A percentile compares a stretch with the other conserved stretches of the same genome.
Evolutionary conservation across 1,284 basidiomycete genomes (phyloP).

Genomic region (Xanthoconium separans): DNA sequence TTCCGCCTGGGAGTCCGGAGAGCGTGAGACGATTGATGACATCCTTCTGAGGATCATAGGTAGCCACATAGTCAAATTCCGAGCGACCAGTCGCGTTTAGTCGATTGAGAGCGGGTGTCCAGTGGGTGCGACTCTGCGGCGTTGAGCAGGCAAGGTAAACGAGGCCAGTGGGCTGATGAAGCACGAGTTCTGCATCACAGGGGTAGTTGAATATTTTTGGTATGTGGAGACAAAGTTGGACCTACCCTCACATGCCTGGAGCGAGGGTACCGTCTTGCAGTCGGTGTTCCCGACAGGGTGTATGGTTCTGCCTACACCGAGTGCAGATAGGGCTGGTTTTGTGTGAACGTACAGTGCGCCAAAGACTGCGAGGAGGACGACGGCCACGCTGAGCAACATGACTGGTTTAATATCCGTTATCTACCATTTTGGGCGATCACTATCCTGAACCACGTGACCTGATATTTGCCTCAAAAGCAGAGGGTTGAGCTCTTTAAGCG

Average conservation of each 20-base stretch:
- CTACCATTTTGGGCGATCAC: background rate
- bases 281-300: slow-evolving; percentile 44
- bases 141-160: slow-evolving; percentile 74
- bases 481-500: background rate
- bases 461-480: background rate
- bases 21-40: slow-evolving; percentile 48
- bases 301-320: slow-evolving; percentile 46
- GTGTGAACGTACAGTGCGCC: slow-evolving; percentile 41
- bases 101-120: slow-evolving; percentile 50
- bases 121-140: slow-evolving; percentile 47
- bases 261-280: slow-evolving; percentile 49
- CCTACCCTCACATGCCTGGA: slow-evolving; percentile 68
- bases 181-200: slow-evolving; percentile 46
- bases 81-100: slow-evolving; percentile 47
- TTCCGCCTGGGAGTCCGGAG: slow-evolving; percentile 40
- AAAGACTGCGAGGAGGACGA: slow-evolving; percentile 27
- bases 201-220: background rate
- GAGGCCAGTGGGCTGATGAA: slow-evolving; percentile 55
- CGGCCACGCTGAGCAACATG: slow-evolving; percentile 19
- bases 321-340: slow-evolving; percentile 38
- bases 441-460: slow-evolving; percentile 1
- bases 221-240: background rate
- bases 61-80: slow-evolving; percentile 59
- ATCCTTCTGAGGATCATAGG: slow-evolving; percentile 51
- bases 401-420: too few relatives aligned